Conservation (phyloP, 306 rosid species). For the Casuarina glauca region DNA sequence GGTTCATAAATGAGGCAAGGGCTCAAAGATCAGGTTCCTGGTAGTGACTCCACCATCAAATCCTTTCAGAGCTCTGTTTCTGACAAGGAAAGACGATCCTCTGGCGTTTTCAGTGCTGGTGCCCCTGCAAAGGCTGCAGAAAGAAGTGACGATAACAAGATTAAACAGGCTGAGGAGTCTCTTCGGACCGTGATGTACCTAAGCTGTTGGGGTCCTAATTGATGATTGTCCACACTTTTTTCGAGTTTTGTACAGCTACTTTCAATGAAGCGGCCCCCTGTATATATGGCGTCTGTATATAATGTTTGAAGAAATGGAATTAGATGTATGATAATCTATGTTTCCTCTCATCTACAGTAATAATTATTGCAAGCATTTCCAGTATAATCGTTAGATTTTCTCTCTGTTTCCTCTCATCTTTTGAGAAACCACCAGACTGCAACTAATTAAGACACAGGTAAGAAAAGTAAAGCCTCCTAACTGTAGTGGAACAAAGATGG, state of each 20-base stretch:
- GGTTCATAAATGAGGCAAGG: conserved; percentile 18
- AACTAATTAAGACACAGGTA: background rate
- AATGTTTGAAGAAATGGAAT: background rate
- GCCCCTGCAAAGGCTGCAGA: background rate
- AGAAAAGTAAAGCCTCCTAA: background rate
- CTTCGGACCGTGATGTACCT: conserved; percentile 21
- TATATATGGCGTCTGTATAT: background rate
- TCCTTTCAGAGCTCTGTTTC: background rate
- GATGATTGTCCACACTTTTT: background rate
- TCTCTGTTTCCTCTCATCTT: background rate
- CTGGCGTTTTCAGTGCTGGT: background rate
- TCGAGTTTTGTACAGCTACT: background rate
- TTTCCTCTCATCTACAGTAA: background rate
- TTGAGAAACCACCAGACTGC: background rate
- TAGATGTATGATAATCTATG: background rate
- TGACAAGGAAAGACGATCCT: background rate
- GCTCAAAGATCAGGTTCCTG: conserved; percentile 15
- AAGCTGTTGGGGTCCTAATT: conserved; percentile 18
- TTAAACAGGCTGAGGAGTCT: conserved; percentile 21
- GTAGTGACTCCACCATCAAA: conserved; percentile 15
- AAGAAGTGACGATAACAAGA: background rate
- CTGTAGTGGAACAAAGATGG: background rate
- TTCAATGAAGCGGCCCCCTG: background rate
- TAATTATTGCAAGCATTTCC: background rate
- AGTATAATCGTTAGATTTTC: background rate